Conservation (phyloP, 1,284 basidiomycete genomes). For the Malassezia globosa region DNA sequence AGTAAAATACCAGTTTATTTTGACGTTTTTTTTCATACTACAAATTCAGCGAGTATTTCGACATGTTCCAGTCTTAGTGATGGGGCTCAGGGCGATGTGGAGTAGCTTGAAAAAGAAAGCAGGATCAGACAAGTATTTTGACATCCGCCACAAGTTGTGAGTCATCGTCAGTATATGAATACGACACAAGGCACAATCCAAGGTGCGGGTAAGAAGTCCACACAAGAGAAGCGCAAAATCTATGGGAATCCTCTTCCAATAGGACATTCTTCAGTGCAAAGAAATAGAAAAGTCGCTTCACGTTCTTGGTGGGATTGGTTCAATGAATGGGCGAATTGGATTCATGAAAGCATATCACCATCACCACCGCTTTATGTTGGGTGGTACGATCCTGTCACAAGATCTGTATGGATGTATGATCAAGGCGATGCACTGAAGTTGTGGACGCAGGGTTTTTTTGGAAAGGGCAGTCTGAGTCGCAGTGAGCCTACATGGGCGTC, state of each 20-base stretch:
- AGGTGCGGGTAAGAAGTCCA: conserved; percentile 35
- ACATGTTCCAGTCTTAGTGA: too few relatives aligned
- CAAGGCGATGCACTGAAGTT: conserved; percentile 50
- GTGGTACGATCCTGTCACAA: conserved; percentile 22
- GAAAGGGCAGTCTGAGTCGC: conserved; percentile 82
- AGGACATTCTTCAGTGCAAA: not conserved
- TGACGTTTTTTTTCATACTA: too few relatives aligned
- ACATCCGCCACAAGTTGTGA: too few relatives aligned
- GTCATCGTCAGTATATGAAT: too few relatives aligned
- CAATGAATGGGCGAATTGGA: conserved; percentile 10
- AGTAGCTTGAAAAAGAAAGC: too few relatives aligned
- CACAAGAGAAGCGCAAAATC: conserved; percentile 25
- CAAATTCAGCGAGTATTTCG: too few relatives aligned
- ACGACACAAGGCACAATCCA: too few relatives aligned
- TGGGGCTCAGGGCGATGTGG: too few relatives aligned
- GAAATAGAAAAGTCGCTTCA: not conserved
- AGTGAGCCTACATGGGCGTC: conserved; percentile 81
- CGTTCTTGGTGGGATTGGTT: conserved; percentile 12
- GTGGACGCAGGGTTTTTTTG: conserved; percentile 89
- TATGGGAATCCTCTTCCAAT: conserved; percentile 30
- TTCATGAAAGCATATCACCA: not conserved
- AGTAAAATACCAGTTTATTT: too few relatives aligned
- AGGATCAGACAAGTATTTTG: too few relatives aligned
- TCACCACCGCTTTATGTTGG: conserved; percentile 18
- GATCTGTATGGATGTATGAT: conserved; percentile 35